phyloP scores from a whole-genome alignment of 129 eudicot species.

The Chrysanthemum lavandulifolium region DNA sequence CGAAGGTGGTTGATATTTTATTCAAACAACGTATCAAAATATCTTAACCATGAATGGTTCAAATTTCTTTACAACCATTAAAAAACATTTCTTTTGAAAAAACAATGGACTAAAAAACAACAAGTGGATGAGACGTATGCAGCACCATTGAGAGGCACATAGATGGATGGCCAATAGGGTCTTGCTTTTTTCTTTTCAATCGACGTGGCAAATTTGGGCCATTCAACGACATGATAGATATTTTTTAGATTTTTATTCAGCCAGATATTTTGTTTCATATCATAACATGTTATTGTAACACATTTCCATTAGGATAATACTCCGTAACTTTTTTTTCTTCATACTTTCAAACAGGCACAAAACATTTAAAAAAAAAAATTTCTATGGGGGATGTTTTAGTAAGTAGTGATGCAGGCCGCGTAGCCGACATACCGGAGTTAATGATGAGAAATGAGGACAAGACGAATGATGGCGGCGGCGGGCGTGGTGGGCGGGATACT shows the following conservation, averaged over 20 bases:
- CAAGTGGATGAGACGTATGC: slow-evolving; percentile 38
- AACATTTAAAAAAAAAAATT: neutral
- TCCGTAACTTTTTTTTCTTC: neutral
- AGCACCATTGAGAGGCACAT: slow-evolving; percentile 28
- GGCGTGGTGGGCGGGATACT: slow-evolving; percentile 18
- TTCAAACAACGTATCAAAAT: neutral
- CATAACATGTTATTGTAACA: neutral
- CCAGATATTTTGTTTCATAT: slow-evolving; percentile 21
- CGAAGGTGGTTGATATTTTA: slow-evolving; percentile 4
- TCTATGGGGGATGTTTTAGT: slow-evolving; percentile 55
- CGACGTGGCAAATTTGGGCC: slow-evolving; percentile 69
- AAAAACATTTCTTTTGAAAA: neutral
- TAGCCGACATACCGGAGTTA: slow-evolving; percentile 27
- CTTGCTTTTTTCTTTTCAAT: slow-evolving; percentile 34
- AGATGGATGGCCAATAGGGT: slow-evolving; percentile 34
- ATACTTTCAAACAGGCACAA: too few species aligned
- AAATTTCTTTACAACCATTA: neutral
- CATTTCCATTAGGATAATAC: neutral
- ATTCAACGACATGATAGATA: slow-evolving; percentile 37
- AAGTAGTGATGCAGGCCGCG: slow-evolving; percentile 20
- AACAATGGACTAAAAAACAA: neutral
- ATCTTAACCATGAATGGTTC: slow-evolving; percentile 1
- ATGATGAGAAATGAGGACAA: slow-evolving; percentile 33
- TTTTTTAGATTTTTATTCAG: slow-evolving; percentile 31
- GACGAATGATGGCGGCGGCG: slow-evolving; percentile 23